Evolutionary conservation across 2,329 filamentous ascomycete genomes (phyloP), one percentile per base, ranked within the genome.

Genomic region (Penicillium frequentans): DNA sequence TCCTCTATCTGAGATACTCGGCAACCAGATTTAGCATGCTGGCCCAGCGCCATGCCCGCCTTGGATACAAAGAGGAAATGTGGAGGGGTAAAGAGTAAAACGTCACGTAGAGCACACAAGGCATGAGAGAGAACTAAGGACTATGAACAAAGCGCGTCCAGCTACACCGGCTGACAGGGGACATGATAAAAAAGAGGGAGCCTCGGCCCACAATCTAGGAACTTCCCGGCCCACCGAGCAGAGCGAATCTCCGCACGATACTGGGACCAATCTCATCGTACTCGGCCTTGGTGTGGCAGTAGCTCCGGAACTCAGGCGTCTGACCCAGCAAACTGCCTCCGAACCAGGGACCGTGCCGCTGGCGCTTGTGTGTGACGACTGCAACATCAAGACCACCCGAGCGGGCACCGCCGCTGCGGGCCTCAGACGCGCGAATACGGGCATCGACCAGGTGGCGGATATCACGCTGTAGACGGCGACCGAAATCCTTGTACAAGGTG

Each of bases 401-500:
- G 81, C 89, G 93, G 55, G 92, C 93, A 59, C 93, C 93, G 64
- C 93, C 93, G 69, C 93, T 96, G 70, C 90, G 87, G 51, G 89
- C 87, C 80, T 99, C 96, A 60, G 92, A 97, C 19, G 92, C 92
- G 68, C 90, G 87, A 72, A 99, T 97, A 67, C 95, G 86, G 19
- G 89, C 91, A 72, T 99, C 95, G 43, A 98, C 95, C 57, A 99
- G 80, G 73, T 97, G 91, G 78, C 95, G 91, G 73, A 99, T 99
- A 73, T 99, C 96, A 73, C 95, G 88, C 80, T 99, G 96, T 81
- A 99, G 83, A 73, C 95, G 87, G 65, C 95, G 87, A 26, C 95
- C 95, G 77, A 99, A 99, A 78, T 99, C 93, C 79, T 98, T 97
- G 85, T 98, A 99, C 60, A 99, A 82, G 23, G 95, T 99, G 66